These are phyloP conservation scores for Phaeolepiota aurea DNA, from an alignment of 768 basidiomycete genomes.

Conservation along the genomic window DNA sequence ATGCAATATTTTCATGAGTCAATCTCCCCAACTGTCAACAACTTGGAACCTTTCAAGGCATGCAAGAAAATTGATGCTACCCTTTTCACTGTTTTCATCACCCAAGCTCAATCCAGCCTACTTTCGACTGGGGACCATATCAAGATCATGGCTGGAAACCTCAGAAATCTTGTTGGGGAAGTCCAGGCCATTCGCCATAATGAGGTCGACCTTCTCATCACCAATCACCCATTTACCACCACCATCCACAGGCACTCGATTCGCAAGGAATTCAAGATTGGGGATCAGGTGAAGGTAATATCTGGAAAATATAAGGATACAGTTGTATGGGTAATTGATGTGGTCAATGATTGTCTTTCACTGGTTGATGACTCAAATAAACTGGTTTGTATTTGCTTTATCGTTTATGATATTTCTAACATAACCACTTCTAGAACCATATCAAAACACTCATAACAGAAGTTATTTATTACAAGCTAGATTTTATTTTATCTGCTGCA, in stretches of 20 bases:
- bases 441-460: too few species aligned
- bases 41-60: neutral
- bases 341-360: neutral
- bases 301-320: neutral
- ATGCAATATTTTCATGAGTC: too few species aligned
- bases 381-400: too few species aligned
- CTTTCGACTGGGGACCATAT: neutral
- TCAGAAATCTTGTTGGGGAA: neutral
- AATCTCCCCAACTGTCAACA: neutral
- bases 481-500: too few species aligned
- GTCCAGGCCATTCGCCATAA: neutral
- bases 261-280: neutral
- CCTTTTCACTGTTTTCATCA: neutral
- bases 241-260: neutral
- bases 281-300: neutral
- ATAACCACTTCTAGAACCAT: too few species aligned
- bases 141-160: neutral
- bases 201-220: neutral
- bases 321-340: neutral
- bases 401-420: too few species aligned
- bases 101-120: neutral
- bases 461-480: too few species aligned
- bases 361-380: neutral
- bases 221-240: neutral
- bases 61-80: neutral